These are phyloP conservation scores for Cornus controversa DNA, from an alignment of 148 eudicot genomes.

Conservation along the genomic window DNA sequence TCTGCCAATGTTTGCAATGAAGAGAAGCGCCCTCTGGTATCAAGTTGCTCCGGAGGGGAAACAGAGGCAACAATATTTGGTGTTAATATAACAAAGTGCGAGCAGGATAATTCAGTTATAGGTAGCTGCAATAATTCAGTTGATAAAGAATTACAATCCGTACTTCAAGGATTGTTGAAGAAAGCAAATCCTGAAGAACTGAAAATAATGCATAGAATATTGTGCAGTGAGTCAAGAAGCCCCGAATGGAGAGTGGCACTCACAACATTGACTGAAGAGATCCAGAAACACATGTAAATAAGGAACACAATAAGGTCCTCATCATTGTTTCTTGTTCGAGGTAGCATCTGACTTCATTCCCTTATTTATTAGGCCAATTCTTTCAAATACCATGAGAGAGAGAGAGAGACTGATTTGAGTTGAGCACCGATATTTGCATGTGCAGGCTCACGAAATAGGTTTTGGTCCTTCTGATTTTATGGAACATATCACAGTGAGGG, in stretches of 20 bases:
- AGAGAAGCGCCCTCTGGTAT: conserved; percentile 1
- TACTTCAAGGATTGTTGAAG: conserved; percentile 27
- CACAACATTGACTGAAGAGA: conserved; percentile 34
- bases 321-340: background rate
- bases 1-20: background rate
- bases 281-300: conserved; percentile 22
- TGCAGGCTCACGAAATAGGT: background rate
- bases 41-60: conserved; percentile 15
- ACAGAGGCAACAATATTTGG: conserved; percentile 2
- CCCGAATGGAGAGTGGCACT: conserved; percentile 33
- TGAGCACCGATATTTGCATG: background rate
- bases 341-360: background rate
- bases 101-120: conserved; percentile 3
- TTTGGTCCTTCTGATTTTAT: background rate
- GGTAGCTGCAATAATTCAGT: conserved; percentile 9
- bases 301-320: background rate
- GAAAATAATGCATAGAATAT: conserved; percentile 27
- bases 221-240: conserved; percentile 34
- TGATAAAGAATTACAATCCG: conserved; percentile 14
- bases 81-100: background rate
- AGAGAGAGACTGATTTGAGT: background rate
- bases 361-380: background rate
- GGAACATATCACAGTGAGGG: background rate
- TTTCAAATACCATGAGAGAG: background rate
- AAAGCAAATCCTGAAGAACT: conserved; percentile 41